Evolutionary conservation across 2,329 filamentous ascomycete species (phyloP).

Genomic region (Neospermospora avenae): DNA sequence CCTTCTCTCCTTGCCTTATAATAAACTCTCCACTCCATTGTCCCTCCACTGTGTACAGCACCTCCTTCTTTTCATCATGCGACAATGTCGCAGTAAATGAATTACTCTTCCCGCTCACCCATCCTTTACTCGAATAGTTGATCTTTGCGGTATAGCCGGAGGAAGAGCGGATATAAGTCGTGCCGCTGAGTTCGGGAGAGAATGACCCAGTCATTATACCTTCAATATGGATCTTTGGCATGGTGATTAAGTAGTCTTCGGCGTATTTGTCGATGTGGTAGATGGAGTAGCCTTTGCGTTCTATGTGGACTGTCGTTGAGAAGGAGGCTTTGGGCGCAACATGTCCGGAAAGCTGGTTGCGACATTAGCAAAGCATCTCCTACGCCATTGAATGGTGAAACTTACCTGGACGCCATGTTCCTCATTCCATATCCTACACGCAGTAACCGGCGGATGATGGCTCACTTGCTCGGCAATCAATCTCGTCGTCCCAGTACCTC

Average conservation of each 20-base stretch:
- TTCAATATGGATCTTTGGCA: slow-evolving; percentile 88
- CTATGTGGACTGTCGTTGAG: slow-evolving; percentile 87
- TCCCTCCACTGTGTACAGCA: slow-evolving; percentile 76
- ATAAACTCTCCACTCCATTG: slow-evolving; percentile 84
- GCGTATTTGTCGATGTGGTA: slow-evolving; percentile 63
- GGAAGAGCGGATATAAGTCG: slow-evolving; percentile 79
- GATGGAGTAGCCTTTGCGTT: slow-evolving; percentile 86
- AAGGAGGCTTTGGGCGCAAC: slow-evolving; percentile 96
- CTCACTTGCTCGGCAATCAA: slow-evolving; percentile 89
- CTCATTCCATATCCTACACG: slow-evolving; percentile 86
- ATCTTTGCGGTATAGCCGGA: slow-evolving; percentile 85
- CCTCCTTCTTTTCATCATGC: slow-evolving; percentile 66
- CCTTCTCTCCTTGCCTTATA: slow-evolving; percentile 63
- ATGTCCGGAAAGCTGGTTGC: slow-evolving; percentile 65
- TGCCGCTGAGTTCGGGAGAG: slow-evolving; percentile 84
- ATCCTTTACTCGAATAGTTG: slow-evolving; percentile 89
- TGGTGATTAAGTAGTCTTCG: slow-evolving; percentile 78
- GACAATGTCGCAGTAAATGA: slow-evolving; percentile 75
- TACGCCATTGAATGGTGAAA: background rate
- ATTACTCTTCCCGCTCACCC: slow-evolving; percentile 94
- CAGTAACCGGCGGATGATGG: slow-evolving; percentile 92
- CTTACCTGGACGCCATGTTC: slow-evolving; percentile 63
- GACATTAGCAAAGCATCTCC: slow-evolving; percentile 5
- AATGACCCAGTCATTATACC: slow-evolving; percentile 81
- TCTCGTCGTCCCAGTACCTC: slow-evolving; percentile 63